These are phyloP conservation scores for Linum usitatissimum DNA, from an alignment of 345 rosid genomes.

Conservation along the genomic window DNA sequence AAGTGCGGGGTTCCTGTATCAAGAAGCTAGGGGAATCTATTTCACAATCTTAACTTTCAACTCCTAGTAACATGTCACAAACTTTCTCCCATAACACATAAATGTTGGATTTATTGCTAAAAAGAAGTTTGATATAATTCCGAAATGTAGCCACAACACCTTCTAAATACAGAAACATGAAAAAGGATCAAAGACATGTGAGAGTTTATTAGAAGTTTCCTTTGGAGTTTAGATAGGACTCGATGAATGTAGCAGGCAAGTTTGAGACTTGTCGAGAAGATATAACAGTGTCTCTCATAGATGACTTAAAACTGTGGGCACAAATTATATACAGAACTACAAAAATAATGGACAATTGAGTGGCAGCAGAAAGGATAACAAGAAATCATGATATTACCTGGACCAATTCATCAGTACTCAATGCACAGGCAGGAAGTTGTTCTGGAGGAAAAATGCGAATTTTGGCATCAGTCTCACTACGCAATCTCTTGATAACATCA, in stretches of 20 bases:
- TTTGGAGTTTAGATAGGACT: not conserved
- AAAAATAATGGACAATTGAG: not conserved
- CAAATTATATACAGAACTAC: not conserved
- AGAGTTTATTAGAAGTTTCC: not conserved
- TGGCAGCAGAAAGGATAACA: not conserved
- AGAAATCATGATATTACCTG: constrained; percentile 31
- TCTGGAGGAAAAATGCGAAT: constrained; percentile 46
- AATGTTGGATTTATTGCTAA: not conserved
- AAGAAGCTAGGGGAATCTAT: not conserved
- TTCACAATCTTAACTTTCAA: not conserved
- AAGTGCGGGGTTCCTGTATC: not conserved
- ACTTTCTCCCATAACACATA: not conserved
- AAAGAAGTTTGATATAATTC: not conserved
- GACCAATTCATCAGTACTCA: constrained; percentile 46
- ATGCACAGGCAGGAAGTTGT: constrained; percentile 44
- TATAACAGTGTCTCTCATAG: not conserved
- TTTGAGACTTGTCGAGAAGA: not conserved
- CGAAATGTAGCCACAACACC: not conserved
- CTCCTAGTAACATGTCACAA: not conserved
- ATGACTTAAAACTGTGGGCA: not conserved
- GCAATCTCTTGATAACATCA: constrained; percentile 43
- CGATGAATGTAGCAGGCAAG: not conserved
- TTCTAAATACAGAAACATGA: not conserved
- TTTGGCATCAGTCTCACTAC: constrained; percentile 44
- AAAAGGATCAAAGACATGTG: not conserved